Base-by-base conservation (phyloP, 2,329 filamentous ascomycete genomes). In the Arthrobotrys iridis region DNA sequence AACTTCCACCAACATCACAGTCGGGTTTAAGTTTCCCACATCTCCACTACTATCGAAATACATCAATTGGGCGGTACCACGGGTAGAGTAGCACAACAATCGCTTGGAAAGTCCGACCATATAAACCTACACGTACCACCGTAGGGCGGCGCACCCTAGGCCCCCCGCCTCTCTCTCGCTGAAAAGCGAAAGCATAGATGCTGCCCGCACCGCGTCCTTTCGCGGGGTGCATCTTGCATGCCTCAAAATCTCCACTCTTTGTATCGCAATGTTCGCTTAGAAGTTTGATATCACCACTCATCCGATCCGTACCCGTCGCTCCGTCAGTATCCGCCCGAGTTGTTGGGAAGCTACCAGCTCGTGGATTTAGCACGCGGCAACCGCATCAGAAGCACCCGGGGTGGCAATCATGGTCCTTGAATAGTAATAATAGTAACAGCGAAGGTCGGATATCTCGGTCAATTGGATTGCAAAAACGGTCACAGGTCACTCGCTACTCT, bases 181-280 rank as follows among this genome's bases (percentile, higher is more conserved):
- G 10, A 33, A 10, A 33, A 33, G 40, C 57, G 24, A 55, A 22
- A 55, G 33, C 46, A 67, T 68, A 37, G 46, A 75, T 75, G 71
- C 71, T 75, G 63, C 50, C 41, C 40, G 57, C 60, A 59, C 71
- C 71, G 26, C 71, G 71, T 68, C 71, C 63, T 45, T 22, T 75
- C 57, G 71, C 58, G 63, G 71, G 71, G 46, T 63, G 71, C 71
- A 68, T 75, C 48, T 52, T 75, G 71, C 71, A 75, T 67, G 63
- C 71, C 43, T 75, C 71, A 26, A 75, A 75, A 75, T 75, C 71
- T 75, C 71, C 71, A 68, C 71, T 75, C 71, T 64, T 75, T 59
- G 37, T 35, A 41, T 75, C 71, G 15, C 71, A 75, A 68, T 75
- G 71, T 45, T 68, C 63, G 20, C 45, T 75, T 68, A 75, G 37